Evolutionary conservation across 2,329 filamentous ascomycete genomes (phyloP), one percentile per base, ranked within the genome.

Genomic region (Aureobasidium sp.): DNA sequence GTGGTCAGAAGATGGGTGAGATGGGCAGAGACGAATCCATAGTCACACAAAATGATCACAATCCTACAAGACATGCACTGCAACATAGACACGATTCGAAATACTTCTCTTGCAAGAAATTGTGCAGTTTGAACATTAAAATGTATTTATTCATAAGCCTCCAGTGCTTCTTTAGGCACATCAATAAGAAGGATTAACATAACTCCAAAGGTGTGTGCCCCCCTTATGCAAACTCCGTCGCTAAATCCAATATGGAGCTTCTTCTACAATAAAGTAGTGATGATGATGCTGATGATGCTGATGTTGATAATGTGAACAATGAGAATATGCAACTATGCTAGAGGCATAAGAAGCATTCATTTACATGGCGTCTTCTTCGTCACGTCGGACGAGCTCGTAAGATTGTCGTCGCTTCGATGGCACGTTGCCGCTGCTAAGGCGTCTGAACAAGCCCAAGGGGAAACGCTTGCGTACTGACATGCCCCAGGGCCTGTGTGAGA

Each of bases 1-100:
- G 84, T 91, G 63, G 86, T 96, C 44, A 84, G 87, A 70, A 78
- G 91, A 66, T 99, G 94, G 94, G 86, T 92, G 9, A 83, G 84
- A 12, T 97, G 92, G 91, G 89, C 88, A 60, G 88, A 90, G 74
- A 20, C 29, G 2, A 47, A 58, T 58, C 42, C 55, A 20, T 47
- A 41, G 17, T 15, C 34, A 8, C 15, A 1, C 0, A 5, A 20
- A 51, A 12, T 2, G 10, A 20, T 8, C 8, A 32, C 5, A 32
- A 13, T 48, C 2, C 10, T 50, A 4, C 15, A n/a, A 47, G 1
- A 6, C 27, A 9, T 27, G 29, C 13, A 3, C n/a, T 29, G 26
- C 12, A 29, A 29, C 44, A 47, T 3, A 1, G 2, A 29, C 44
- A 9, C 1, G 3, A n/a, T 2, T 29, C 3, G 2, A 15, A 29